Evolutionary conservation across 768 basidiomycete genomes (phyloP).

Genomic region (Sporobolomyces roseus): DNA sequence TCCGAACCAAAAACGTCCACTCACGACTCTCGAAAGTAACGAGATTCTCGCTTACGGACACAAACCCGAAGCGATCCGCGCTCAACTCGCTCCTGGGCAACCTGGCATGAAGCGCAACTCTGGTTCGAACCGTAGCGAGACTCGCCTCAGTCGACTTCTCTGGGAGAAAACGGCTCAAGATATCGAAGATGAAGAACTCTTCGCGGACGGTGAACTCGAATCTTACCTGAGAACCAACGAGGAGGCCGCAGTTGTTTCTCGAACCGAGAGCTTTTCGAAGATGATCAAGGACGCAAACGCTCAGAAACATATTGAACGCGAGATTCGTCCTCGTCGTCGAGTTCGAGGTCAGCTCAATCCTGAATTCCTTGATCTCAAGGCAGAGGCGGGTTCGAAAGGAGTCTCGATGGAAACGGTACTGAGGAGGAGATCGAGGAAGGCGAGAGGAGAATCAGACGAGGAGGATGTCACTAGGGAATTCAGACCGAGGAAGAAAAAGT

Average conservation of each 20-base stretch:
- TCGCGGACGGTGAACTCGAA: slow-evolving; percentile 34
- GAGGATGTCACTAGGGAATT: neutral
- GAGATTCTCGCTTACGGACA: slow-evolving; percentile 10
- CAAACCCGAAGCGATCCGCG: neutral
- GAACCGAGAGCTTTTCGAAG: slow-evolving; percentile 7
- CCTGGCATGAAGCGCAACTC: too few relatives aligned
- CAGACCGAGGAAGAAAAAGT: slow-evolving; percentile 5
- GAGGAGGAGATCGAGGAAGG: neutral
- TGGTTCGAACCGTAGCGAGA: neutral
- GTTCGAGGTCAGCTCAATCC: slow-evolving; percentile 6
- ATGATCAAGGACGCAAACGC: neutral
- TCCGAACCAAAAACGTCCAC: too few relatives aligned
- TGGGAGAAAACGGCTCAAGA: slow-evolving; percentile 15
- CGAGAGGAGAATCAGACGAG: neutral
- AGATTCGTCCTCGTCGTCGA: neutral
- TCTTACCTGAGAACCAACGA: slow-evolving; percentile 10
- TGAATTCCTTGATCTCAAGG: neutral
- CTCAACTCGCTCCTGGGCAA: neutral
- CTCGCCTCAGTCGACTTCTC: slow-evolving; percentile 12
- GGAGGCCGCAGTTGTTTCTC: neutral
- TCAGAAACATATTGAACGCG: slow-evolving; percentile 10
- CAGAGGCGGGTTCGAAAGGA: neutral
- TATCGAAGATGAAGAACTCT: slow-evolving; percentile 26
- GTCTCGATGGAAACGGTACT: neutral
- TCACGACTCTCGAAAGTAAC: too few relatives aligned